phyloP scores from a whole-genome alignment of 768 basidiomycete genomes.

The Tricholoma furcatifolium region DNA sequence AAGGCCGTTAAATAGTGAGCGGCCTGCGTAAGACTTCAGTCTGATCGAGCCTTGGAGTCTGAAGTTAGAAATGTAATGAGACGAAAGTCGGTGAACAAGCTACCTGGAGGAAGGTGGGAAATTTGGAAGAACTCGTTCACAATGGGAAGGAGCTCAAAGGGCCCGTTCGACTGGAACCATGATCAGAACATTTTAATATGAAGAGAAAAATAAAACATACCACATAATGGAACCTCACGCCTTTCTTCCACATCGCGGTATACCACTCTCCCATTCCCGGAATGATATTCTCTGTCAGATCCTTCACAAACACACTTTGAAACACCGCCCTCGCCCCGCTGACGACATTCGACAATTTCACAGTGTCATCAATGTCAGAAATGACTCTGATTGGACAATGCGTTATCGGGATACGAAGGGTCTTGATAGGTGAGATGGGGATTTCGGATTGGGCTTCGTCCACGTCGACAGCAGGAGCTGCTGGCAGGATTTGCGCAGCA shows the following conservation, averaged over 20 bases:
- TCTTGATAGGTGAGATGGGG: slow-evolving; percentile 19
- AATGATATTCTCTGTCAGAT: slow-evolving; percentile 74
- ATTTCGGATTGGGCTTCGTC: not conserved
- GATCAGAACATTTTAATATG: not conserved
- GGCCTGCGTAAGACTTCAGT: slow-evolving; percentile 82
- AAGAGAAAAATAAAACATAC: slow-evolving; percentile 44
- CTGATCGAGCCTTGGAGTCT: slow-evolving; percentile 61
- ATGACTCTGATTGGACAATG: slow-evolving; percentile 73
- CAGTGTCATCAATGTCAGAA: slow-evolving; percentile 93
- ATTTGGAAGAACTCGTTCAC: slow-evolving; percentile 73
- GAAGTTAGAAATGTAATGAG: not conserved
- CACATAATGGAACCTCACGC: slow-evolving; percentile 86
- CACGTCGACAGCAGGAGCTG: slow-evolving; percentile 16
- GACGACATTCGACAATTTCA: slow-evolving; percentile 78
- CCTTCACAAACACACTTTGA: slow-evolving; percentile 89
- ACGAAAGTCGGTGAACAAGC: not conserved
- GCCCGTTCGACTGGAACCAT: slow-evolving; percentile 68
- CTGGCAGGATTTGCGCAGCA: slow-evolving; percentile 49
- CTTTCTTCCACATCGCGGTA: slow-evolving; percentile 59
- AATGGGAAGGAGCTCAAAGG: slow-evolving; percentile 80
- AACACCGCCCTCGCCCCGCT: slow-evolving; percentile 81
- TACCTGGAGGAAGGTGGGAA: slow-evolving; percentile 67
- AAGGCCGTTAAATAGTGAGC: slow-evolving; percentile 80
- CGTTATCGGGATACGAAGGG: slow-evolving; percentile 49
- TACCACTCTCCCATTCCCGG: slow-evolving; percentile 86